Evolutionary conservation across 257 asterid species (phyloP), one percentile per base, ranked within the genome.

Genomic region (Avicennia marina): DNA sequence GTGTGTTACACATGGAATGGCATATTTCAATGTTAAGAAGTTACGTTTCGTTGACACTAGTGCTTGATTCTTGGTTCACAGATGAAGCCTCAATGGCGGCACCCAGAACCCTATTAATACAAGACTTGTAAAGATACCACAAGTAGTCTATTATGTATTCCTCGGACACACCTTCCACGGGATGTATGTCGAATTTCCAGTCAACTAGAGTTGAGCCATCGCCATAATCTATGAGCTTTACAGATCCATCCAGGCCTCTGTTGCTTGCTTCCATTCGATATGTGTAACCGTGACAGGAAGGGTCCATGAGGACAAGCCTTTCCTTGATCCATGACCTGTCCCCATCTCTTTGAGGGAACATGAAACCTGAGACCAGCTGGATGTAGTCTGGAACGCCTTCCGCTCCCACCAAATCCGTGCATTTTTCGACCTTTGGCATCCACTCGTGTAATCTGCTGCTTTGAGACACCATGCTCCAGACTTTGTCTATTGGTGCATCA

Each of bases 321-420:
- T 85, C 90, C 63, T 80, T 85, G 63, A 85, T 82, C 95, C 95
- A 85, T 25, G 95, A 85, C 48, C 90, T 77, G 21, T 82, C 90
- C 31, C 81, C 81, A 16, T 85, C 88, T 64, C 69, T 61, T 34
- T 73, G 88, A 1, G 87, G 82, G 59, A 85, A 85, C 88, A 85
- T 80, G 81, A 85, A 82, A 16, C 95, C 95, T 0, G 95, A 82
- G 62, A 85, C 88, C 45, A 85, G 60, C 19, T 90, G 68, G 16
- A 36, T 31, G 41, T 85, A 79, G 57, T 84, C 95, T 0, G 80
- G 78, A 32, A 63, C 16, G 29, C 88, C 90, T 73, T 85, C 86
- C 2, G 72, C 64, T 19, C 88, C 90, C 0, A 17, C 55, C 56
- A 82, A 65, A 72, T 66, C 50, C 2, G 81, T 78, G 70, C 86